Evolutionary conservation across 495 filamentous ascomycete species (phyloP).

Genomic region (Chaetomium cochliodes): DNA sequence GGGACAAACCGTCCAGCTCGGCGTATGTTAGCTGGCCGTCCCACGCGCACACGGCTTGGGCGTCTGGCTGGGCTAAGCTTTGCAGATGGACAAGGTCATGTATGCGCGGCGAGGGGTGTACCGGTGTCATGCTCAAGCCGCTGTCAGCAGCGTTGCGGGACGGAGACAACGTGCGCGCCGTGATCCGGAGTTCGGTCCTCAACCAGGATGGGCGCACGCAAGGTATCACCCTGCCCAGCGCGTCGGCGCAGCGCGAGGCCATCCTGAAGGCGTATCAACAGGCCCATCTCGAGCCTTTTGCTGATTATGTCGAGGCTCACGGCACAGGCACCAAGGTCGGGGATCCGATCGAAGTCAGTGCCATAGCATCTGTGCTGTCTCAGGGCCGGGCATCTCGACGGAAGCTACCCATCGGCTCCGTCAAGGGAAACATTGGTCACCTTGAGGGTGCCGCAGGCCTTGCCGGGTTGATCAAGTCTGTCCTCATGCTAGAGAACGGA

Average conservation of each 20-base stretch:
- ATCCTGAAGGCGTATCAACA: constrained; percentile 18
- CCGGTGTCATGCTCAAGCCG: constrained; percentile 49
- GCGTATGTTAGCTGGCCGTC: too few species aligned
- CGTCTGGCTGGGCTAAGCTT: too few species aligned
- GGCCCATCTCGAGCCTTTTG: constrained; percentile 32
- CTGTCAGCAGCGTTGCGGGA: constrained; percentile 50
- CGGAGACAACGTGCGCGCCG: constrained; percentile 51
- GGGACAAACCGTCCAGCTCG: too few species aligned
- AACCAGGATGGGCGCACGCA: constrained; percentile 39
- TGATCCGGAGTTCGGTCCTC: constrained; percentile 47
- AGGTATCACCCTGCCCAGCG: constrained; percentile 43
- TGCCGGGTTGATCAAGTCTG: constrained; percentile 54
- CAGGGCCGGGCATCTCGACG: constrained; percentile 26
- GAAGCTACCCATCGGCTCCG: constrained; percentile 46
- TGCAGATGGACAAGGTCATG: too few species aligned
- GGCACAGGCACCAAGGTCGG: constrained; percentile 45
- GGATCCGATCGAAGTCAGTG: constrained; percentile 37
- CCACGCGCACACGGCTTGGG: too few species aligned
- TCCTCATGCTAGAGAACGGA: constrained; percentile 52
- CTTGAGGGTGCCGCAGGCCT: constrained; percentile 53
- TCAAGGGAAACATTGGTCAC: constrained; percentile 61
- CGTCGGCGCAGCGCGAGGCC: constrained; percentile 44
- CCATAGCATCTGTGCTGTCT: constrained; percentile 42
- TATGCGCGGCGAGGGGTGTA: constrained; percentile 37
- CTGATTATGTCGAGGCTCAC: constrained; percentile 50